A percentile compares a stretch with the other conserved stretches of the same genome.
phyloP scores from a whole-genome alignment of 495 filamentous ascomycete genomes.

The Staphylotrichum tortipilum region DNA sequence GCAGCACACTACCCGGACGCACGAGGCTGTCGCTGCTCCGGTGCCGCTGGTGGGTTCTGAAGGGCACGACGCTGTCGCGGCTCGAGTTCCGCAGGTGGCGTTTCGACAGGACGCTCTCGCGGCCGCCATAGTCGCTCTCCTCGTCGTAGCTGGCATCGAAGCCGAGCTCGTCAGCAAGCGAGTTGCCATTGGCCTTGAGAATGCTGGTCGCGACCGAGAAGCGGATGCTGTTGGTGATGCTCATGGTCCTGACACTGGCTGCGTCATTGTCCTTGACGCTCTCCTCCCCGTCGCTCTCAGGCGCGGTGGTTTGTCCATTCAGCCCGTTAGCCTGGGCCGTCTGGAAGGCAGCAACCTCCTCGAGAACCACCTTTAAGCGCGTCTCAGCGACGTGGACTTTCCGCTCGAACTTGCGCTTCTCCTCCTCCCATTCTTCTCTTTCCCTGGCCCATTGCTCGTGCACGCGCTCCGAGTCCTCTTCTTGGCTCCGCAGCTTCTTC shows the following conservation, averaged over 20 bases:
- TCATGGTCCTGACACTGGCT: slow-evolving; percentile 67
- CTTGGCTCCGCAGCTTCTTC: slow-evolving; percentile 67
- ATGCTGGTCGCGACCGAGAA: slow-evolving; percentile 58
- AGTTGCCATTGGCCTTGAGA: slow-evolving; percentile 55
- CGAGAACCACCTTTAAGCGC: slow-evolving; percentile 70
- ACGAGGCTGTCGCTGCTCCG: slow-evolving; percentile 45
- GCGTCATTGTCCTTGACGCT: slow-evolving; percentile 58
- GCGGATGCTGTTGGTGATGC: slow-evolving; percentile 63
- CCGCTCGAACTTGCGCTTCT: slow-evolving; percentile 71
- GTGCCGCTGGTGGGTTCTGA: slow-evolving; percentile 36
- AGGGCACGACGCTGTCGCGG: slow-evolving; percentile 31
- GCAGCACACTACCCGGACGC: slow-evolving; percentile 40
- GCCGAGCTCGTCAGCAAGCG: slow-evolving; percentile 81
- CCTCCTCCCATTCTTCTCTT: slow-evolving; percentile 70
- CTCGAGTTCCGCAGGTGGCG: slow-evolving; percentile 31
- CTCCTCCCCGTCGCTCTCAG: slow-evolving; percentile 48
- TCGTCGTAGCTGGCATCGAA: slow-evolving; percentile 71
- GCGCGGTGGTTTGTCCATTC: slow-evolving; percentile 27
- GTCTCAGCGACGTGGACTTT: slow-evolving; percentile 81
- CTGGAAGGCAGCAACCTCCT: slow-evolving; percentile 73
- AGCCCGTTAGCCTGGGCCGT: slow-evolving; percentile 40
- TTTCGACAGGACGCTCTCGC: slow-evolving; percentile 34
- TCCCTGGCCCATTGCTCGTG: slow-evolving; percentile 74
- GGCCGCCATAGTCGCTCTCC: slow-evolving; percentile 44
- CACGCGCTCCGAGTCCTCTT: slow-evolving; percentile 72